A percentile compares a stretch with the other conserved stretches of the same genome.
These are phyloP conservation scores for Pseudofabraea citricarpa DNA, from an alignment of 2,329 filamentous ascomycete species.

Conservation along the genomic window DNA sequence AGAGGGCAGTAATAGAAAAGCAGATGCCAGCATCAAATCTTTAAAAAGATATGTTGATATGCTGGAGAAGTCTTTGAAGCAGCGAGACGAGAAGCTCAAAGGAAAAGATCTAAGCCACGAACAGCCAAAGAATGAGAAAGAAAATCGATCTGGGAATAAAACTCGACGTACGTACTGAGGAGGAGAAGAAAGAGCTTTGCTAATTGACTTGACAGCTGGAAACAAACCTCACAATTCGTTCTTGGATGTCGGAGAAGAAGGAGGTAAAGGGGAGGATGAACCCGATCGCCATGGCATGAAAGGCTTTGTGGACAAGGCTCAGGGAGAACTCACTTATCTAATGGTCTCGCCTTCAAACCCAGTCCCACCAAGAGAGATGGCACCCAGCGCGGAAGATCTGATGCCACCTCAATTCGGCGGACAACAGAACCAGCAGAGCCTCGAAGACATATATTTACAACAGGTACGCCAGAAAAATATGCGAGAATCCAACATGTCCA, in stretches of 20 bases:
- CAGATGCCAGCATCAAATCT: constrained; percentile 83
- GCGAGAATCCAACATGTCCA: constrained; percentile 43
- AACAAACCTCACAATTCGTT: constrained; percentile 27
- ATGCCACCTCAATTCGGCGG: constrained; percentile 41
- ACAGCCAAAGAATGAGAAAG: constrained; percentile 29
- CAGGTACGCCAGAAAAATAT: constrained; percentile 50
- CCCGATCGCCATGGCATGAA: constrained; percentile 49
- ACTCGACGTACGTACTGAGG: constrained; percentile 43
- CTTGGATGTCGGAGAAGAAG: constrained; percentile 41
- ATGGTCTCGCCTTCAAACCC: constrained; percentile 65
- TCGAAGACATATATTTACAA: constrained; percentile 27
- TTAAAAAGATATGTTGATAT: constrained; percentile 87
- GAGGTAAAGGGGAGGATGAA: constrained; percentile 25
- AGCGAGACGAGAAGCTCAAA: constrained; percentile 70
- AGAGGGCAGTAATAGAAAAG: constrained; percentile 82
- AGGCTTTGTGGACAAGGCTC: constrained; percentile 60
- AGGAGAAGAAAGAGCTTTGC: background rate
- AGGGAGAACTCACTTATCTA: constrained; percentile 60
- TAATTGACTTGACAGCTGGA: constrained; percentile 9
- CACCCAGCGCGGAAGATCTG: constrained; percentile 56
- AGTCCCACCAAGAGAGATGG: constrained; percentile 58
- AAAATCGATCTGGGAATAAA: constrained; percentile 47
- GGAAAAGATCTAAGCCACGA: constrained; percentile 38
- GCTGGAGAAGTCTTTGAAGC: constrained; percentile 81
- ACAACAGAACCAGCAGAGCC: constrained; percentile 31